Base-by-base conservation (phyloP, 1,284 basidiomycete species). In the Austropuccinia psidii region DNA sequence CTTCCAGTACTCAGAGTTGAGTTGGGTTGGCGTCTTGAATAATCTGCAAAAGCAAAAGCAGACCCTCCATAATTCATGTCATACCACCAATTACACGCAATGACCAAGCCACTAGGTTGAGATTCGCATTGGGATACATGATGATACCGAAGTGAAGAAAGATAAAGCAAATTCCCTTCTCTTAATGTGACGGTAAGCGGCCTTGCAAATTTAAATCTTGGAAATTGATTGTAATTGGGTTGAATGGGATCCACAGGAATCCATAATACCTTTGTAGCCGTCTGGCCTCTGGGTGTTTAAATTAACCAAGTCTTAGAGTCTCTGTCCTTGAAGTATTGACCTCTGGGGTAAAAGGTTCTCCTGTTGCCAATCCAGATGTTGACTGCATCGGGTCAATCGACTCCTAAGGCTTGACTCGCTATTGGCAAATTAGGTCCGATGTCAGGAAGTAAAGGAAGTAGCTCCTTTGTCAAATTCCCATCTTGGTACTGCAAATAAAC, bases 91-190 rank as follows among this genome's bases (percentile, higher is more conserved):
- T 70, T 70, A 37, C 67, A 70, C n/a, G 67, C 67, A 24, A 70
- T 57, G 24, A 70, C 50, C 24, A 70, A 60, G 37, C 43, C 67
- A 27, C 19, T 37, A n/a, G 41, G 57, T 47, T 17, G 45, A 17
- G 55, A 27, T 21, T 31, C 31, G 15, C 49, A 29, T 81, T 91
- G 85, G 39, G 85, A 83, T 52, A 95, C 91, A 78, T 89, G 85
- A 80, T 95, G 93, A 88, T 89, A 95, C 93, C 93, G 95, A 0
- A 90, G 88, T 1, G 89, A 86, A 21, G 92, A 93, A 31, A 95
- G 85, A 80, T 91, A 94, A n/a, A 95, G 81, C 0, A 89, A 88
- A 76, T 94, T 89, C 1, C 93, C 91, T 19, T 85, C 84, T 7
- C 82, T 77, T 5, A 95, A 79, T 0, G 85, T 86, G 27, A 93